A percentile compares a stretch with the other conserved stretches of the same genome.
Evolutionary conservation across 768 basidiomycete species (phyloP).

Genomic region (Tulasnella sp.): DNA sequence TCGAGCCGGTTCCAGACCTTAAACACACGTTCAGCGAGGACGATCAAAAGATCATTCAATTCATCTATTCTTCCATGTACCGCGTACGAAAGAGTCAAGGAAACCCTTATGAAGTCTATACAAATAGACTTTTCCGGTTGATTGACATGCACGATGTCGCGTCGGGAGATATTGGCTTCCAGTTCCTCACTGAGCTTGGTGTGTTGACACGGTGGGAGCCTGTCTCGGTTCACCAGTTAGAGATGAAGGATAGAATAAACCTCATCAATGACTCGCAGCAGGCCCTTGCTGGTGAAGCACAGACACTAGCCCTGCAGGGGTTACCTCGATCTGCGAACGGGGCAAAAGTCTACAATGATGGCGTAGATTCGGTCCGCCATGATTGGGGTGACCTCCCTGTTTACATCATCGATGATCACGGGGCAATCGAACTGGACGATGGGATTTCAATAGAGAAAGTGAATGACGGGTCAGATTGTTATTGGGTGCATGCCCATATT

Average conservation of each 20-base stretch:
- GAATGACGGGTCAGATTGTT: conserved; percentile 39
- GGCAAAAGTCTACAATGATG: conserved; percentile 18
- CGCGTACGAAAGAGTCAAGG: conserved; percentile 28
- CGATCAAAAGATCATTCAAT: conserved; percentile 46
- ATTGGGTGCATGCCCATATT: conserved; percentile 84
- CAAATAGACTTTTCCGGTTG: not conserved
- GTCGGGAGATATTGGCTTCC: conserved; percentile 28
- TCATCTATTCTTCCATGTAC: conserved; percentile 44
- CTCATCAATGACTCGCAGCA: conserved; percentile 5
- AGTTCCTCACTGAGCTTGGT: conserved; percentile 55
- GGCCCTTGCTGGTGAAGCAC: not conserved
- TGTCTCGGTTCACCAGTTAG: not conserved
- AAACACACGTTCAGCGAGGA: conserved; percentile 33
- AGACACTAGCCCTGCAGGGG: not conserved
- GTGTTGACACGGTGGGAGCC: conserved; percentile 20
- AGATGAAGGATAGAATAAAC: not conserved
- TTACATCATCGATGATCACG: conserved; percentile 72
- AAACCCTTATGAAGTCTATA: conserved; percentile 2
- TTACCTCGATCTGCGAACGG: conserved; percentile 21
- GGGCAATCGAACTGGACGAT: conserved; percentile 84
- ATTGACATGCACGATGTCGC: not conserved
- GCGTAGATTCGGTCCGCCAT: conserved; percentile 54
- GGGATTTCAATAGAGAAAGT: conserved; percentile 74
- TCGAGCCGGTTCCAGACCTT: conserved; percentile 20
- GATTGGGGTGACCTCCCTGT: conserved; percentile 75